Evolutionary conservation across 768 basidiomycete genomes (phyloP), one percentile per base, ranked within the genome.

Genomic region (Ramaria sp.): DNA sequence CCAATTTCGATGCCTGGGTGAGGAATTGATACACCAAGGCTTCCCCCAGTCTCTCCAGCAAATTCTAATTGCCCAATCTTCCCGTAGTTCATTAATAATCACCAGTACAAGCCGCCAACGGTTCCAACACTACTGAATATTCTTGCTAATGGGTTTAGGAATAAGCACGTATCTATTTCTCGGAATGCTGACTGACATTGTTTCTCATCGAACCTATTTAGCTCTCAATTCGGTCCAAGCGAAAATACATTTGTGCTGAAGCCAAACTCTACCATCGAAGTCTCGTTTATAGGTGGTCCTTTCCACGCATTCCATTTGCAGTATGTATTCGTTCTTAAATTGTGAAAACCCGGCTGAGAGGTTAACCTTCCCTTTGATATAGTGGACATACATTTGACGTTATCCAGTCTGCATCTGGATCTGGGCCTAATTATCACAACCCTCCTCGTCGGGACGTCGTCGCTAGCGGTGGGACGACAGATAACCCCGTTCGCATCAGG

Each of bases 401-500:
- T 20, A 63, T 73, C 28, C 64, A 67, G 24, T 63, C 64, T 24
- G 58, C 71, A 6, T 63, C 66, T 15, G 65, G 58, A 25, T 62
- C 50, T 9, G 59, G 58, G 0, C 57, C 64, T n/a, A 74, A 73
- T 59, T 73, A 68, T 36, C 55, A 62, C 20, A 64, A 73, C 52
- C 72, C 72, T 37, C 51, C 43, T 54, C 57, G 34, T 57, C 51
- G 53, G 25, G 57, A 57, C 32, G 38, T 41, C 5, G 52, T 54
- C 25, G 7, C 42, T 13, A 45, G 41, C 22, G 41, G 42, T 16
- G 73, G 71, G 3, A 44, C 20, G 6, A 5, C 16, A 38, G 16
- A 49, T 6, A 56, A 55, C 1, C 69, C 69, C 55, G 70, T 73
- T 16, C 72, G 73, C 0, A 70, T 81, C 52, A 67, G 78, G 1